These are phyloP conservation scores for Sporothrix humicola DNA, from an alignment of 2,329 filamentous ascomycete species.

Conservation along the genomic window DNA sequence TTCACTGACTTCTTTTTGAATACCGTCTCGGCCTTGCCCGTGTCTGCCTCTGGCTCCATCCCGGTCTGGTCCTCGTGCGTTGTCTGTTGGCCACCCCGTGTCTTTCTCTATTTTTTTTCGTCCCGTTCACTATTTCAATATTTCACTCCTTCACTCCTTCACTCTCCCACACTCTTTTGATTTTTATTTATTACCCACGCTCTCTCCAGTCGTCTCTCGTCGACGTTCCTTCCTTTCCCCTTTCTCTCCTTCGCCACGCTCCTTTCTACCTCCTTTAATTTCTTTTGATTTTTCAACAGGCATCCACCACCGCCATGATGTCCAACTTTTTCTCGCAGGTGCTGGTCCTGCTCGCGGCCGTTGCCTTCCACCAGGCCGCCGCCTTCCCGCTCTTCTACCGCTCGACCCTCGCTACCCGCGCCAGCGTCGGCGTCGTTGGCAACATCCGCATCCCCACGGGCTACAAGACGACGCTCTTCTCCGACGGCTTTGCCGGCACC, in stretches of 20 bases:
- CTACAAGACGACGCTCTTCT: constrained; percentile 44
- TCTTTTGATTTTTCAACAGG: too few species aligned
- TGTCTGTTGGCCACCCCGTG: neutral
- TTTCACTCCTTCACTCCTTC: neutral
- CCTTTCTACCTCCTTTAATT: too few species aligned
- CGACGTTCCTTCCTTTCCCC: neutral
- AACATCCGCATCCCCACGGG: constrained; percentile 35
- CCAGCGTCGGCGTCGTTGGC: constrained; percentile 33
- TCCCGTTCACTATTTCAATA: constrained; percentile 4
- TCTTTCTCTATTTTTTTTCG: neutral
- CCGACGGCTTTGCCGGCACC: constrained; percentile 42
- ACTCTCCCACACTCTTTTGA: neutral
- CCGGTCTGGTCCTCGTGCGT: neutral
- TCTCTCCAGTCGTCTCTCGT: neutral
- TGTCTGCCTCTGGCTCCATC: constrained; percentile 10
- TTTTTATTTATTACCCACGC: constrained; percentile 12
- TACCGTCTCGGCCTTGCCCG: neutral
- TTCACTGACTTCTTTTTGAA: neutral
- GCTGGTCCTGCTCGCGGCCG: constrained; percentile 31
- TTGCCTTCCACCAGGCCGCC: constrained; percentile 11
- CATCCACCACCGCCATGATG: constrained; percentile 10
- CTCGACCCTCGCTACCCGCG: constrained; percentile 18
- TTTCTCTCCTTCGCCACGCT: neutral
- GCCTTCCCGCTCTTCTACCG: constrained; percentile 34
- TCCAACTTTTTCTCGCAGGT: constrained; percentile 23